Evolutionary conservation across 2,329 filamentous ascomycete genomes (phyloP).

Genomic region (Colletotrichum sp.): DNA sequence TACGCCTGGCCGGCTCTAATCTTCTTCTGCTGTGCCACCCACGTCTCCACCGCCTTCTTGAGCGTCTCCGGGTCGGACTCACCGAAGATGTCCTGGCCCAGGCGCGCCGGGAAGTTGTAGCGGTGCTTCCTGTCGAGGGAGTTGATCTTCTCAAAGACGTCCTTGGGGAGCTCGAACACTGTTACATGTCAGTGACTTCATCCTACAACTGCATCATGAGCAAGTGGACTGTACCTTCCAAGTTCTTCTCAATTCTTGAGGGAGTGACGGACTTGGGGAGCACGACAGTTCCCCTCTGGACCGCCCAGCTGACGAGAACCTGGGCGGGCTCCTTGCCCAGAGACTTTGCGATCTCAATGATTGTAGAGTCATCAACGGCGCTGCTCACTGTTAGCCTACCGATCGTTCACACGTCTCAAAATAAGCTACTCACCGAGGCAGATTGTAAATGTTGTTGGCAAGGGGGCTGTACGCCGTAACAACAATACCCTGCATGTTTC

Average conservation of each 20-base stretch:
- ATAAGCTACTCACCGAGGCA: constrained; percentile 9
- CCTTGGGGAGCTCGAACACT: constrained; percentile 39
- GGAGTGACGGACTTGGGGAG: constrained; percentile 61
- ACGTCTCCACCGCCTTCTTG: constrained; percentile 37
- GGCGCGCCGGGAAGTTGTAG: constrained; percentile 47
- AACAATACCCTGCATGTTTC: constrained; percentile 48
- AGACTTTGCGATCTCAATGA: constrained; percentile 58
- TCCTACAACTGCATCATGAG: not conserved
- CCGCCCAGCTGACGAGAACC: constrained; percentile 58
- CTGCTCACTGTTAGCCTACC: constrained; percentile 25
- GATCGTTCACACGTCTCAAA: not conserved
- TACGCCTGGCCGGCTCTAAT: constrained; percentile 24
- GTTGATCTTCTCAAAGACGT: constrained; percentile 42
- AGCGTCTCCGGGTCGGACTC: constrained; percentile 42
- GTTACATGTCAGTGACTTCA: not conserved
- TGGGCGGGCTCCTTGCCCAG: constrained; percentile 57
- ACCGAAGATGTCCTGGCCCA: constrained; percentile 48
- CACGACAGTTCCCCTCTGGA: constrained; percentile 58
- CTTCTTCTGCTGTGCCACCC: constrained; percentile 37
- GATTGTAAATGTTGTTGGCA: constrained; percentile 56
- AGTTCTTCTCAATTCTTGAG: constrained; percentile 53
- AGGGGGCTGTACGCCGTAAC: constrained; percentile 65
- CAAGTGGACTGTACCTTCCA: constrained; percentile 26
- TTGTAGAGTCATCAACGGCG: constrained; percentile 52
- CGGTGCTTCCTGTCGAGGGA: constrained; percentile 41